Evolutionary conservation across 768 basidiomycete species (phyloP).

Genomic region (Rhodotorula taiwanensis): DNA sequence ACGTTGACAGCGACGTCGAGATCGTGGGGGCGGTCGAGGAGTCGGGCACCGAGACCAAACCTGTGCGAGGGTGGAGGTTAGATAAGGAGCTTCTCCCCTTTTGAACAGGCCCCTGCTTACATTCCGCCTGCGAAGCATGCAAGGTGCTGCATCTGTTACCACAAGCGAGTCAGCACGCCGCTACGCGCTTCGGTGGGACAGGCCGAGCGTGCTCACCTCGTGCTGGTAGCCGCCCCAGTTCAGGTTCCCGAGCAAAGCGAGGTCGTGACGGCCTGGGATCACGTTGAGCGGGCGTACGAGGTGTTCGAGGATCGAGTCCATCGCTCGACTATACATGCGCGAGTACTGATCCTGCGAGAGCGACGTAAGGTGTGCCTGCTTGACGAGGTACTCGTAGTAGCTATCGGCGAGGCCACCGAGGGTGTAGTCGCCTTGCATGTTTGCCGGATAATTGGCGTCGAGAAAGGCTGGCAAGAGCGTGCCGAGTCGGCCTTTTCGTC

Average conservation of each 20-base stretch:
- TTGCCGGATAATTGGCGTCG: neutral
- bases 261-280: slow-evolving; percentile 37
- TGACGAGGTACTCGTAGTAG: slow-evolving; percentile 43
- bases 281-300: slow-evolving; percentile 43
- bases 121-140: slow-evolving; percentile 49
- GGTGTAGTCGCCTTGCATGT: slow-evolving; percentile 42
- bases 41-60: slow-evolving; percentile 46
- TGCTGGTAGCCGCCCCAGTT: slow-evolving; percentile 13
- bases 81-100: no score
- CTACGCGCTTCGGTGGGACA: no score
- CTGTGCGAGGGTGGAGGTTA: neutral
- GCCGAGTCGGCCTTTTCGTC: slow-evolving; percentile 20
- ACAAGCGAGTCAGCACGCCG: no score
- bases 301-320: slow-evolving; percentile 43
- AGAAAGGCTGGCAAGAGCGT: slow-evolving; percentile 22
- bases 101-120: slow-evolving; percentile 19
- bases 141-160: slow-evolving; percentile 24
- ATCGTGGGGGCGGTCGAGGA: slow-evolving; percentile 45
- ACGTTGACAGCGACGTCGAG: slow-evolving; percentile 36
- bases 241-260: slow-evolving; percentile 2
- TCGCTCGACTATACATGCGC: slow-evolving; percentile 44
- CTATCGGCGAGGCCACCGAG: slow-evolving; percentile 45
- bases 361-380: slow-evolving; percentile 46
- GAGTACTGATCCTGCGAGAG: slow-evolving; percentile 42
- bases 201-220: neutral